Percentiles rank a stretch among this genome's conserved stretches.
These are phyloP conservation scores for Uncinocarpus reesii DNA, from an alignment of 2,329 filamentous ascomycete species.

Conservation along the genomic window DNA sequence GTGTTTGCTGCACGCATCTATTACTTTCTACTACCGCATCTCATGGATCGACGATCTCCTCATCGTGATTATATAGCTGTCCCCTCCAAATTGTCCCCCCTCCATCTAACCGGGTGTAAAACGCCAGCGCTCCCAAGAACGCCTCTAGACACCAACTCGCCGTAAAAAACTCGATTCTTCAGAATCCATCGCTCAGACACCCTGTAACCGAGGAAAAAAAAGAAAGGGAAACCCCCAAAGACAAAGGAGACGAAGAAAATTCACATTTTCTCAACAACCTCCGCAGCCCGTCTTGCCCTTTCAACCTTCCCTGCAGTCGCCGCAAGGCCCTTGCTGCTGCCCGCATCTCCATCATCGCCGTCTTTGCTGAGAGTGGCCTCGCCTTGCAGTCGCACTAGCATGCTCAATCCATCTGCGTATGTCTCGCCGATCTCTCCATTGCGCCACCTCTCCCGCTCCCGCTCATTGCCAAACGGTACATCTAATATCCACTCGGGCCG, in stretches of 20 bases:
- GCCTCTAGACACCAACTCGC: background rate
- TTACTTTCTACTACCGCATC: conserved; percentile 1
- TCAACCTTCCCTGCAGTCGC: conserved; percentile 40
- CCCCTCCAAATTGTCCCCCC: background rate
- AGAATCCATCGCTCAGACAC: background rate
- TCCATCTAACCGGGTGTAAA: background rate
- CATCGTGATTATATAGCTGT: background rate
- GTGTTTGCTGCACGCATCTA: background rate
- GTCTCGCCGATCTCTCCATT: conserved; percentile 35
- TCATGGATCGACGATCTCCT: background rate
- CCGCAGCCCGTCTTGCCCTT: conserved; percentile 35
- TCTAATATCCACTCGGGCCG: conserved; percentile 26
- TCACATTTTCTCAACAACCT: conserved; percentile 40
- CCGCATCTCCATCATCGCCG: conserved; percentile 19
- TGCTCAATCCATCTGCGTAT: conserved; percentile 34
- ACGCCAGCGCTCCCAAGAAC: background rate
- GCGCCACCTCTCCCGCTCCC: conserved; percentile 31
- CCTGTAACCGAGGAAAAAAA: too few species aligned
- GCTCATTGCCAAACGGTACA: conserved; percentile 26
- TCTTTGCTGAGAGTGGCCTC: conserved; percentile 22
- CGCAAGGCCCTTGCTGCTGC: conserved; percentile 30
- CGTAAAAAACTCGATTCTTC: too few species aligned
- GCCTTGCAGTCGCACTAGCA: conserved; percentile 31
- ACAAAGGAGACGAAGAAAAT: background rate
- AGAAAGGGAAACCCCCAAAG: too few species aligned